Percentiles rank a stretch among this genome's conserved stretches.
These are phyloP conservation scores for Trypanosomatidae sp. DNA, from an alignment of 208 protist genomes.

Conservation along the genomic window DNA sequence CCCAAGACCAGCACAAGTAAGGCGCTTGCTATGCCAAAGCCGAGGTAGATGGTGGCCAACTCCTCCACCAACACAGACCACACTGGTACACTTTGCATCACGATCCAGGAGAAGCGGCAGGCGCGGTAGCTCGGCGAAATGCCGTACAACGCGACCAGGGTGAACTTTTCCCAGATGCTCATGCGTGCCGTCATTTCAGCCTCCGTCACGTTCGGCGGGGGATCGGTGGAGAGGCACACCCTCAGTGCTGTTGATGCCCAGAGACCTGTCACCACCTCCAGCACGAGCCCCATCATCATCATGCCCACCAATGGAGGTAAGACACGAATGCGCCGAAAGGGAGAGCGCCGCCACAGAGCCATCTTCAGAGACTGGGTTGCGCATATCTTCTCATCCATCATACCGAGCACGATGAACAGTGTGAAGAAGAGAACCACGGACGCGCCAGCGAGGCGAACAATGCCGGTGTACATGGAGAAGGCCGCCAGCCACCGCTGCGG, in stretches of 20 bases:
- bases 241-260: conserved; percentile 35
- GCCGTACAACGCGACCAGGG: conserved; percentile 47
- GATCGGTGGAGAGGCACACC: conserved; percentile 47
- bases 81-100: conserved; percentile 45
- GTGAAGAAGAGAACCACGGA: conserved; percentile 48
- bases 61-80: conserved; percentile 50
- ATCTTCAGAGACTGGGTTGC: conserved; percentile 13
- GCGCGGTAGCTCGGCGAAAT: conserved; percentile 48
- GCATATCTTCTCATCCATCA: conserved; percentile 18
- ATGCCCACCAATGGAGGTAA: conserved; percentile 25
- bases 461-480: conserved; percentile 55
- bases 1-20: conserved; percentile 30
- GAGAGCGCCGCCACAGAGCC: conserved; percentile 13
- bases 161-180: conserved; percentile 54
- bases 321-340: conserved; percentile 18
- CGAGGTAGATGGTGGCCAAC: conserved; percentile 48
- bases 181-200: conserved; percentile 56
- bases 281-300: conserved; percentile 26
- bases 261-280: conserved; percentile 39
- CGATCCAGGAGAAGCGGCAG: conserved; percentile 77
- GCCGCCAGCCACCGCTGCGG: conserved; percentile 61
- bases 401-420: conserved; percentile 33
- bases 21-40: conserved; percentile 35
- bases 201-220: conserved; percentile 35
- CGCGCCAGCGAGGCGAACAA: conserved; percentile 40